Percentiles rank a stretch among this genome's conserved stretches.
These are phyloP conservation scores for Fallopia convolvulus DNA, from an alignment of 148 eudicot species.

Conservation along the genomic window DNA sequence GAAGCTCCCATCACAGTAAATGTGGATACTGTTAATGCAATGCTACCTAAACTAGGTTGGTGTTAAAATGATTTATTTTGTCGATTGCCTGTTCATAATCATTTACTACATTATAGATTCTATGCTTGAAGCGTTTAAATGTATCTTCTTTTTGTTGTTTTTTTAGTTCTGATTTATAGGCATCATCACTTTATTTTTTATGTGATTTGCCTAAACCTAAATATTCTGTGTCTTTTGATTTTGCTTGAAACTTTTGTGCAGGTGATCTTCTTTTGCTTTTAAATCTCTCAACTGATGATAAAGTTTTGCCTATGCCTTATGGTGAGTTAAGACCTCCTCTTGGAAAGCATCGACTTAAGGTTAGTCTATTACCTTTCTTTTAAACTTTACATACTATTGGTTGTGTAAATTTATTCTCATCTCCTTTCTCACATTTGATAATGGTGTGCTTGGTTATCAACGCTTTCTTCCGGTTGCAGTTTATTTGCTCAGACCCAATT, in stretches of 20 bases:
- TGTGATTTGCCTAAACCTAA: not conserved
- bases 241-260: constrained; percentile 22
- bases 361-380: constrained; percentile 21
- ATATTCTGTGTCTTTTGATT: not conserved
- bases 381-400: not conserved
- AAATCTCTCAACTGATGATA: constrained; percentile 80
- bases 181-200: not conserved
- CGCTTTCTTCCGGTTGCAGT: not conserved
- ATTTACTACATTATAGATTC: not conserved
- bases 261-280: constrained; percentile 80
- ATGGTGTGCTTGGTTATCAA: constrained; percentile 6
- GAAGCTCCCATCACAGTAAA: constrained; percentile 68
- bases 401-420: not conserved
- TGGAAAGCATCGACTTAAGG: constrained; percentile 96
- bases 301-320: constrained; percentile 79
- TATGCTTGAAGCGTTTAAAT: not conserved
- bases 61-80: constrained; percentile 8
- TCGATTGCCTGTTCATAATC: not conserved
- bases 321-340: constrained; percentile 93
- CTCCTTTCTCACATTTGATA: not conserved
- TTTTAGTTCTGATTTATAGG: not conserved
- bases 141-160: not conserved
- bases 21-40: constrained; percentile 87
- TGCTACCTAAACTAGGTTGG: constrained; percentile 97
- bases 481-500: not conserved